Percentiles rank a stretch among this genome's conserved stretches.
Evolutionary conservation across 805 yeast species (phyloP).

Genomic region (Candida pini): DNA sequence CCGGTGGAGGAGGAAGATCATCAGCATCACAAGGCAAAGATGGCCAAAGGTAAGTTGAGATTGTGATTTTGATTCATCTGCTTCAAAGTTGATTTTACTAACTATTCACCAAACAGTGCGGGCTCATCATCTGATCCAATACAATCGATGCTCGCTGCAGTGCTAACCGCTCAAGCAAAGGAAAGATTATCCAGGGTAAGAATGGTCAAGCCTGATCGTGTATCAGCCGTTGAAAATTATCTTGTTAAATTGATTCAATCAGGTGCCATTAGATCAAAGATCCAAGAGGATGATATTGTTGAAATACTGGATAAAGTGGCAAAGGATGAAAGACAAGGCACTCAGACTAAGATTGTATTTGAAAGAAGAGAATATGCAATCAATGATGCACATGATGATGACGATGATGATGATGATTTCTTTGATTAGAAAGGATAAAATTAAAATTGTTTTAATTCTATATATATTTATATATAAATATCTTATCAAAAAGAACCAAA

Average conservation of each 20-base stretch:
- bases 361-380: slow-evolving; percentile 32
- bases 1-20: slow-evolving; percentile 20
- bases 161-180: slow-evolving; percentile 76
- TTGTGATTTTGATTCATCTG: too few relatives aligned
- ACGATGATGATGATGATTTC: slow-evolving; percentile 28
- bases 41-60: slow-evolving; percentile 11
- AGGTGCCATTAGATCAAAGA: slow-evolving; percentile 70
- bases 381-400: slow-evolving; percentile 18
- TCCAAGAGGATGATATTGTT: slow-evolving; percentile 79
- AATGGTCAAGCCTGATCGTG: slow-evolving; percentile 88
- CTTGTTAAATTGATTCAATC: slow-evolving; percentile 64
- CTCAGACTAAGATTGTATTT: slow-evolving; percentile 61
- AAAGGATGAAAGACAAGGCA: slow-evolving; percentile 56
- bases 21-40: slow-evolving; percentile 8
- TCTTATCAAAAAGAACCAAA: too few relatives aligned
- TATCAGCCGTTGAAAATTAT: slow-evolving; percentile 79
- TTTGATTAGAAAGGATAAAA: slow-evolving; percentile 23
- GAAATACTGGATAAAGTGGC: slow-evolving; percentile 79
- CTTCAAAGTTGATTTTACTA: too few relatives aligned
- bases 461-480: too few relatives aligned
- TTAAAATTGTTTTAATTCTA: too few relatives aligned
- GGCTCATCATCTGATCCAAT: slow-evolving; percentile 12
- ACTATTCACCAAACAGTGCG: slow-evolving; percentile 7
- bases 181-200: slow-evolving; percentile 83
- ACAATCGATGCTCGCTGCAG: slow-evolving; percentile 49